A percentile compares a stretch with the other conserved stretches of the same genome.
Conservation (phyloP, 164 flowering plant species). For the Sextonia rubra region DNA sequence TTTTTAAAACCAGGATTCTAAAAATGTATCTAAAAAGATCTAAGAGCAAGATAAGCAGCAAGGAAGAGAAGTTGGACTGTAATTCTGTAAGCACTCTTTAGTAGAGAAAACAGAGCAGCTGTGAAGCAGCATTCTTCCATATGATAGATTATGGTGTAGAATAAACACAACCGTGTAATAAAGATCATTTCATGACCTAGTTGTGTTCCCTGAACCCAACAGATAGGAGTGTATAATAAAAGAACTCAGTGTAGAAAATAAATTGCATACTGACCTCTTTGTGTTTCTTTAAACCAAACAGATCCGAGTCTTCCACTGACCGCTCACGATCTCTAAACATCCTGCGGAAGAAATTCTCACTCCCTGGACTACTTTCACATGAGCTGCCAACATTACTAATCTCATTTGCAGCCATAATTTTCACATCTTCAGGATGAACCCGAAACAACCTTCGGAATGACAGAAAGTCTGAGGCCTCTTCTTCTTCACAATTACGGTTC, state of each 20-base stretch:
- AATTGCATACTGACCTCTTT: slow-evolving; percentile 55
- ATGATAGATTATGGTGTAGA: background rate
- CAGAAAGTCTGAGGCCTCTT: slow-evolving; percentile 71
- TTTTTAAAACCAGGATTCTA: background rate
- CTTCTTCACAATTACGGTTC: background rate
- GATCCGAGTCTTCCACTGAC: slow-evolving; percentile 87
- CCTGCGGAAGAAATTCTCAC: slow-evolving; percentile 87
- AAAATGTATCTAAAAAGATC: background rate
- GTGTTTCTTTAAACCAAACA: slow-evolving; percentile 69
- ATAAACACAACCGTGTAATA: too few species aligned
- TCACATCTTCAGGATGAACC: slow-evolving; percentile 84
- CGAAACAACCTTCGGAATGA: slow-evolving; percentile 78
- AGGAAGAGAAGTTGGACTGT: background rate
- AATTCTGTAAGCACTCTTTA: background rate
- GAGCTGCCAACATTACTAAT: slow-evolving; percentile 34
- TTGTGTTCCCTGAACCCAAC: background rate
- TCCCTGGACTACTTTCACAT: slow-evolving; percentile 88
- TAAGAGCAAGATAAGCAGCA: background rate
- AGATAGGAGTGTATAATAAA: background rate
- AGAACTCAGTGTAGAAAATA: background rate
- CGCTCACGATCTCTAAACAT: slow-evolving; percentile 90
- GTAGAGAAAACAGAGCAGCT: background rate
- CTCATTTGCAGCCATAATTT: slow-evolving; percentile 37
- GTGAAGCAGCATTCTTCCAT: background rate
- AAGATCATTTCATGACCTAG: too few species aligned